A percentile compares a stretch with the other conserved stretches of the same genome.
Evolutionary conservation across 140 eudicot genomes (phyloP).

Genomic region (Erigeron philadelphicus): DNA sequence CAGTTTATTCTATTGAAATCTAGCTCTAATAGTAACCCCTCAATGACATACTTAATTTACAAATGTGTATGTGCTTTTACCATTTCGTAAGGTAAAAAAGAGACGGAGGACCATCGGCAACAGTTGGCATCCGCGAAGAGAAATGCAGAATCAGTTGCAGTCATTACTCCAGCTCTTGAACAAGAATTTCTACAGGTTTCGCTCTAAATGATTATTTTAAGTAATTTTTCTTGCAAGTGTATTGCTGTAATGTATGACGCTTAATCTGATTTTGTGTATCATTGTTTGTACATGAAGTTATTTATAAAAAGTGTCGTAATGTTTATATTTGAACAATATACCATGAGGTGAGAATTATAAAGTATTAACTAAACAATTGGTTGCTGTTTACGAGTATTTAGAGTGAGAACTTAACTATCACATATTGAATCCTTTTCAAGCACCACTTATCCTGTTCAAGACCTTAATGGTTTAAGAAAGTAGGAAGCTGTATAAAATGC

Average conservation of each 20-base stretch:
- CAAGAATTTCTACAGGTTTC: conserved; percentile 72
- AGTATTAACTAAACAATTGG: not conserved
- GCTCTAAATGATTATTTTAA: conserved; percentile 7
- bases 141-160: conserved; percentile 69
- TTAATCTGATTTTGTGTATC: not conserved
- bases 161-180: conserved; percentile 55
- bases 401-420: not conserved
- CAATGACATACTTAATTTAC: not conserved
- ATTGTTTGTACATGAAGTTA: not conserved
- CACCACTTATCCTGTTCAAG: not conserved
- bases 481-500: too few relatives aligned
- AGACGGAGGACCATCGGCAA: conserved; percentile 40
- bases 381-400: too few relatives aligned
- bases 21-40: not conserved
- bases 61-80: conserved; percentile 3
- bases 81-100: conserved; percentile 50
- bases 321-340: not conserved
- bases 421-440: not conserved
- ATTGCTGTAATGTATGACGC: not conserved
- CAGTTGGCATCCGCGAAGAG: conserved; percentile 60
- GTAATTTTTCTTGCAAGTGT: not conserved
- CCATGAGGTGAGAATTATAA: not conserved
- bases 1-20: not conserved
- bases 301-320: not conserved
- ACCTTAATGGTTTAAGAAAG: too few relatives aligned